Base-by-base conservation (phyloP, 2,329 filamentous ascomycete genomes). In the Fulvia fulva region DNA sequence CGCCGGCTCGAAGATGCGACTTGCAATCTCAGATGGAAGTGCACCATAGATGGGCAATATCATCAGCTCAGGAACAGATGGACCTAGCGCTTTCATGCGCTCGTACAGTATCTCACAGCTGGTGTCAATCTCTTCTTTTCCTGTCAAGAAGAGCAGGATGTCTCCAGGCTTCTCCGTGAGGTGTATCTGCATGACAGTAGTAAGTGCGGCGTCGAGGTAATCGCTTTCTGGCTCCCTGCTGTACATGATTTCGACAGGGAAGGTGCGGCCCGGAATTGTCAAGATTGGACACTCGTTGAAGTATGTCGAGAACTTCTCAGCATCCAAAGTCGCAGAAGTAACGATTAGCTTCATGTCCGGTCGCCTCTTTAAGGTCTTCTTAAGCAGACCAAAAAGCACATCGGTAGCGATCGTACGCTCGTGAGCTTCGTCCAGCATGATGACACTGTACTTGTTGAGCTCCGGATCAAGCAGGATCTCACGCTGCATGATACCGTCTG, bases 371-470 rank as follows among this genome's bases (percentile, higher is more conserved):
- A 97, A 74, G 0, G 94, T 93, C 78, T 97, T 96, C 75, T 99
- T 99, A 50, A 99, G 77, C 57, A 99, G 76, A 0, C 91, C 93
- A 72, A 99, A 97, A 2, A 99, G 81, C 2, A 99, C 91, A 75
- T 99, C 94, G 0, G 94, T 99, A 0, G 93, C 85, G 67, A 99
- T 96, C 0, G 94, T 99, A 59, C 94, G 87, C 73, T 99, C 94
- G 84, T 99, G 94, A 3, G 94, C 94, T 72, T 99, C 94, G 73
- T 99, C 94, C 67, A 99, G 82, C 87, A 99, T 99, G 70, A 99
- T 97, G 60, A 94, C 91, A 0, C 91, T 96, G 71, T 99, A 99
- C 64, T 89, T 86, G 70, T 83, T 89, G 65, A 99, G 78, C 67
- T 96, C 89, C 0, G 92, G 89, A 72, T 99, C 94, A 65, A 97